Base-by-base conservation (phyloP, 2,329 filamentous ascomycete genomes). In the Chaetomium strumarium region DNA sequence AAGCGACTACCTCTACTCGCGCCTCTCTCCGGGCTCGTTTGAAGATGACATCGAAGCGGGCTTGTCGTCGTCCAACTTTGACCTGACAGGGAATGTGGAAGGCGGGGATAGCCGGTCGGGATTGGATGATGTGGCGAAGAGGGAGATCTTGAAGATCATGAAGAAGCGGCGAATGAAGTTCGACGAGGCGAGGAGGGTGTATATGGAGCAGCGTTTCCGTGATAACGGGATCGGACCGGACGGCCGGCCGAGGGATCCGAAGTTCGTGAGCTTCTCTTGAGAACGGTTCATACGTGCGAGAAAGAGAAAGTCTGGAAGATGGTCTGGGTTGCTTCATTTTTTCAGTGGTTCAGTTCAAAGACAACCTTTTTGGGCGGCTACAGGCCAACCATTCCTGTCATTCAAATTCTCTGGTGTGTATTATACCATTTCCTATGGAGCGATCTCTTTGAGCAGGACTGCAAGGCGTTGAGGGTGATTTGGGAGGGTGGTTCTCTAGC, bases 211-310 rank as follows among this genome's bases (percentile, higher is more conserved):
- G 63, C 77, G 84, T 53, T 96, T 99, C 72, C 83, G 83, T 67
- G 90, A 84, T 67, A 89, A 95, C 64, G 88, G 88, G 47, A 96
- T 99, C 67, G 90, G 85, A 1, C 79, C 87, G 5, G 93, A 99
- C 70, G 93, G 93, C 5, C 74, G 85, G 62, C 93, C 93, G 57
- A 80, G 84, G 66, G 92, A 97, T 74, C 90, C 91, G 57, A 96
- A 96, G 75, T 95, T 96, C 67, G 90, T 97, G 55, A 95, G 88
- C 67, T 97, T 97, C 71, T 88, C 85, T 55, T 87, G 66, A 78
- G 29, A 12, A 14, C 24, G 24, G 4, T 24, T 24, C 24, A 4
- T 24, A 7, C 24, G 34, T 8, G 2, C 4, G 24, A 7, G 38
- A 8, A 13, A 29, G 6, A 11, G 31, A 42, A 29, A 29, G 5